phyloP scores from a whole-genome alignment of 2,329 filamentous ascomycete genomes.

The Botrytis byssoidea region DNA sequence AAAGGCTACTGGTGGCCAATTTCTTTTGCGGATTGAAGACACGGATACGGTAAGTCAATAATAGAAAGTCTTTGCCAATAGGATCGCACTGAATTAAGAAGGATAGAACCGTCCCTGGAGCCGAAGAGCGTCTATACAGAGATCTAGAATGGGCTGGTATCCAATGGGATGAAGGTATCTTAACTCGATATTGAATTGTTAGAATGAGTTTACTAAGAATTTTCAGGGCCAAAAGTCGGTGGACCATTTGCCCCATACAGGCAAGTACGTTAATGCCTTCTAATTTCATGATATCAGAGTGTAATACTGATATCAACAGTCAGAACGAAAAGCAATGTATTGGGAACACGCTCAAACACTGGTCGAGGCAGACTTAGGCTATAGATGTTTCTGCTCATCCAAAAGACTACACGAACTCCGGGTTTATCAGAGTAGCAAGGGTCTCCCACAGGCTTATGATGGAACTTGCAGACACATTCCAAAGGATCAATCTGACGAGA shows the following conservation, averaged over 20 bases:
- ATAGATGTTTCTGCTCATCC: slow-evolving; percentile 87
- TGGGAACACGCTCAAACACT: slow-evolving; percentile 66
- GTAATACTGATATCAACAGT: slow-evolving; percentile 50
- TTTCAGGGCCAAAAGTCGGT: slow-evolving; percentile 70
- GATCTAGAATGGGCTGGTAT: slow-evolving; percentile 89
- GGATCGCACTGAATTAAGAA: slow-evolving; percentile 44
- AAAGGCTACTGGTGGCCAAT: slow-evolving; percentile 82
- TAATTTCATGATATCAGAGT: slow-evolving; percentile 20
- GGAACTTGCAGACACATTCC: slow-evolving; percentile 70
- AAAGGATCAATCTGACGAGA: slow-evolving; percentile 64
- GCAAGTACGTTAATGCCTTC: slow-evolving; percentile 55
- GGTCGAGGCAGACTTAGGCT: slow-evolving; percentile 70
- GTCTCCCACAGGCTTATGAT: slow-evolving; percentile 62
- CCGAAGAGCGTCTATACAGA: slow-evolving; percentile 72
- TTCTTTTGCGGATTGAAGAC: slow-evolving; percentile 88
- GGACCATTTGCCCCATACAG: slow-evolving; percentile 83
- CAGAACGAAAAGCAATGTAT: slow-evolving; percentile 75
- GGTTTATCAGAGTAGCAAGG: slow-evolving; percentile 57
- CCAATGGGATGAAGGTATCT: slow-evolving; percentile 82
- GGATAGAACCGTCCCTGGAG: slow-evolving; percentile 69
- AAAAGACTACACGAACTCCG: slow-evolving; percentile 68
- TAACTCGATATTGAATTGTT: background rate
- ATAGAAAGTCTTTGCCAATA: slow-evolving; percentile 16
- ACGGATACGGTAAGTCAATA: slow-evolving; percentile 73
- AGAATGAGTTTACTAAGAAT: slow-evolving; percentile 23